Evolutionary conservation across 2,329 filamentous ascomycete genomes (phyloP).

Genomic region (Calonectria hawksworthii): DNA sequence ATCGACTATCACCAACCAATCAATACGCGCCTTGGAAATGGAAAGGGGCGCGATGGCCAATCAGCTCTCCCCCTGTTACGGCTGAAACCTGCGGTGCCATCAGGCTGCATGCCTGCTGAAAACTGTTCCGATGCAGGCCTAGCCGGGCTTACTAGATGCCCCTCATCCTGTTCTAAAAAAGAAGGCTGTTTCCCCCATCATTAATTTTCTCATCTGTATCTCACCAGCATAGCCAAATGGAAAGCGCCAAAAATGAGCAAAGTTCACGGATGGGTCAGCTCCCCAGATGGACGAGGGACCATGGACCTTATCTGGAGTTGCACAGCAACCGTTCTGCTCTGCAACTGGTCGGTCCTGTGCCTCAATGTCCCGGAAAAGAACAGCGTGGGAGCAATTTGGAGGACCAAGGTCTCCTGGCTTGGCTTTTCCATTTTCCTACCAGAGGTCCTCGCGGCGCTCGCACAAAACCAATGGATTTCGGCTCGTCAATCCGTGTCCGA

Average conservation of each 20-base stretch:
- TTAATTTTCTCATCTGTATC: background rate
- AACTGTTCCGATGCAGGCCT: background rate
- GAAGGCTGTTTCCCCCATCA: background rate
- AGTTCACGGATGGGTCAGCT: background rate
- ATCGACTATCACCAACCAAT: background rate
- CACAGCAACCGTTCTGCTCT: background rate
- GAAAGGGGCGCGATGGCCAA: background rate
- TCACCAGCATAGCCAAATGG: background rate
- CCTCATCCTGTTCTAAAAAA: background rate
- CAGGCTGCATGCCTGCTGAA: background rate
- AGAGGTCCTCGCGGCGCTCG: background rate
- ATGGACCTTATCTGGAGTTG: background rate
- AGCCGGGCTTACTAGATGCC: background rate
- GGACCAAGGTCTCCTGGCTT: background rate
- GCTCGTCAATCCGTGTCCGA: background rate
- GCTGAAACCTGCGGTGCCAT: background rate
- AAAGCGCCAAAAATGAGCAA: background rate
- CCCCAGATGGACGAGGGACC: background rate
- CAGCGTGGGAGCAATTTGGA: background rate
- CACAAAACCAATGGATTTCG: slow-evolving; percentile 1
- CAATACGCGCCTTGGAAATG: background rate
- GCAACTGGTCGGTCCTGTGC: background rate
- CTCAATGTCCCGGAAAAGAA: background rate
- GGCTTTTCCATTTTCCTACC: background rate
- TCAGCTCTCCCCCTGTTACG: background rate